phyloP scores from a whole-genome alignment of 306 rosid species.

The Sicyos edulis region DNA sequence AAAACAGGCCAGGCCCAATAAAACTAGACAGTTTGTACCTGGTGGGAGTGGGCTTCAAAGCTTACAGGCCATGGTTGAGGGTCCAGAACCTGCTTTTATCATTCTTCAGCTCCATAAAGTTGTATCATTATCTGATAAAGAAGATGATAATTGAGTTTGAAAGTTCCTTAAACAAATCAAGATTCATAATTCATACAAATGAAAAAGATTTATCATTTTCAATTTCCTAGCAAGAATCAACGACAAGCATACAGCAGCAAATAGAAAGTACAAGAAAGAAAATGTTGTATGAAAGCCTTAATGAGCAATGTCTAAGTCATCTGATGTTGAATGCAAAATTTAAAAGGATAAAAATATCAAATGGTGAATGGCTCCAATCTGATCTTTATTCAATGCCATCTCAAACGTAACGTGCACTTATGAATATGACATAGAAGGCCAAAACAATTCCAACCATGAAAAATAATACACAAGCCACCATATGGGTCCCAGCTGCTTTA shows the following conservation, averaged over 20 bases:
- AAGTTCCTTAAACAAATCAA: not conserved
- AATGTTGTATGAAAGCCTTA: not conserved
- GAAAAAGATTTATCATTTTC: not conserved
- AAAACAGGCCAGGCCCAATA: constrained; percentile 15
- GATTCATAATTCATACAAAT: not conserved
- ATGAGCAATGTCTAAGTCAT: not conserved
- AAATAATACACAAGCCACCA: not conserved
- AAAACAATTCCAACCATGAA: constrained; percentile 6
- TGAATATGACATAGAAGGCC: constrained; percentile 13
- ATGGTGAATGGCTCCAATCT: constrained; percentile 3
- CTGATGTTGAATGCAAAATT: constrained; percentile 5
- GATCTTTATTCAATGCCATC: constrained; percentile 3
- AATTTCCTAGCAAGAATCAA: not conserved
- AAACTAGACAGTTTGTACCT: not conserved
- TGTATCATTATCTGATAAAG: not conserved
- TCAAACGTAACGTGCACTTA: constrained; percentile 14
- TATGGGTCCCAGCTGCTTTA: constrained; percentile 15
- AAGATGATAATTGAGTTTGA: constrained; percentile 11
- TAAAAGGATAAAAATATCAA: constrained; percentile 1
- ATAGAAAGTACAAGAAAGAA: constrained; percentile 9
- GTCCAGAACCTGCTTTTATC: not conserved
- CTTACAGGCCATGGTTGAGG: constrained; percentile 11
- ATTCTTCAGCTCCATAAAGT: not conserved
- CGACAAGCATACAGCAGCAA: constrained; percentile 8
- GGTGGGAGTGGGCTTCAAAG: constrained; percentile 16